Base-by-base conservation (phyloP, 306 rosid species). In the Inga leiocalycina region DNA sequence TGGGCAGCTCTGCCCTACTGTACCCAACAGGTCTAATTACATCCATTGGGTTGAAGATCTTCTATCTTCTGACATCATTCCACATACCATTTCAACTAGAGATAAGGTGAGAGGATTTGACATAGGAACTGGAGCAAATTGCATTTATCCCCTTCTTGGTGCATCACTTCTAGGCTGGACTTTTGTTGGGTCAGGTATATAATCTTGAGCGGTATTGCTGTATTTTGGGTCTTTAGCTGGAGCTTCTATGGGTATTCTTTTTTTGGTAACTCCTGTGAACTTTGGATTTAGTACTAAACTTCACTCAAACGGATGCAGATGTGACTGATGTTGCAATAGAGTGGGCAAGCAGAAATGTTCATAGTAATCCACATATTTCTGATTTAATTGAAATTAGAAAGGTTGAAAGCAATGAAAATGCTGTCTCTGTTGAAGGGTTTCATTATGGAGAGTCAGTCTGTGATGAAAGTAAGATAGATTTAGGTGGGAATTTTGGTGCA, bases 71-170 rank as follows among this genome's bases (percentile, higher is more conserved):
- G 85, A 95, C 70, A 79, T 93, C 78, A 83, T 95, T 82, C 86
- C 86, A 2, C 85, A 86, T 74, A 51, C n/a, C 32, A 56, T 77
- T 27, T 46, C 84, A 14, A 65, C 22, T 74, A 71, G 75, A 59
- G 88, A 74, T 32, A 86, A 64, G 81, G 92, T 92, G 32, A 91
- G 84, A 84, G 99, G 99, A 34, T 93, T 95, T 85, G 99, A 95
- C 82, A 95, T 95, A 39, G 99, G 99, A 82, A 95, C 94, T 70
- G 98, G 99, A 16, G 94, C 98, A 20, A 95, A 90, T 68, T 95
- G 99, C 88, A 93, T 95, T 44, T 95, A 93, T 82, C 99, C 99
- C 0, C 98, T 95, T 89, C 96, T 95, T 78, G 99, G 93, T 61
- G 91, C 99, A 54, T 91, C 97, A 16, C 97, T 95, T 87, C 85